phyloP scores from a whole-genome alignment of 176 grass and related monocot genomes.

The Bromus sterilis region DNA sequence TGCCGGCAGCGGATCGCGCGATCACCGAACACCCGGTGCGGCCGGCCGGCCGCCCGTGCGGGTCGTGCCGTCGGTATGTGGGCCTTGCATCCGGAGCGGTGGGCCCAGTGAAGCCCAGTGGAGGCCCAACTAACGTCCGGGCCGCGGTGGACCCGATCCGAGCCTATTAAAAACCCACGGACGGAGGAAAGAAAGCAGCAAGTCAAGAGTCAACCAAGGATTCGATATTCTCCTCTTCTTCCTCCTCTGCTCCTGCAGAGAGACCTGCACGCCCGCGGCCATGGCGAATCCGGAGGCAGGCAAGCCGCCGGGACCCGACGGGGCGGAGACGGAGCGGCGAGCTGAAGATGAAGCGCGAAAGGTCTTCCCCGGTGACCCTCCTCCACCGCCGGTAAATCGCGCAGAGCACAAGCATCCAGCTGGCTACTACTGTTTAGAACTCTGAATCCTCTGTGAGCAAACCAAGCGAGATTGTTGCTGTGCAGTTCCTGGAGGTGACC shows the following conservation, averaged over 20 bases:
- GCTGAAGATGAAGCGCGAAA: neutral
- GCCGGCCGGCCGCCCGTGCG: no score
- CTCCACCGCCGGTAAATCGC: slow-evolving; percentile 13
- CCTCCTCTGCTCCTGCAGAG: neutral
- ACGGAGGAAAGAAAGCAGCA: neutral
- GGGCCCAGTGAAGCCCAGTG: no score
- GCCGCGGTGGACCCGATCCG: neutral
- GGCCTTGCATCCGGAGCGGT: no score
- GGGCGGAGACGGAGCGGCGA: neutral
- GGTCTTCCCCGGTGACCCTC: neutral
- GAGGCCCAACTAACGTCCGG: no score
- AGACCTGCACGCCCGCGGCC: neutral
- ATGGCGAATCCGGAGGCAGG: neutral
- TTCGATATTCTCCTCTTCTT: neutral
- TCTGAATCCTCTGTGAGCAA: neutral
- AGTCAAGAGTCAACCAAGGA: neutral
- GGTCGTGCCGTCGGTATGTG: no score
- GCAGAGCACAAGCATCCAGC: neutral
- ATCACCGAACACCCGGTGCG: neutral
- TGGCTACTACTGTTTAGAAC: no score
- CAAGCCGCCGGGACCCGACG: neutral
- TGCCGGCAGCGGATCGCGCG: neutral
- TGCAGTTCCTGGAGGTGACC: slow-evolving; percentile 78
- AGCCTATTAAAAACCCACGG: neutral
- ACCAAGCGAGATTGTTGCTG: neutral